Evolutionary conservation across 2,329 filamentous ascomycete species (phyloP).

Genomic region (Ophiosphaerella korrae): DNA sequence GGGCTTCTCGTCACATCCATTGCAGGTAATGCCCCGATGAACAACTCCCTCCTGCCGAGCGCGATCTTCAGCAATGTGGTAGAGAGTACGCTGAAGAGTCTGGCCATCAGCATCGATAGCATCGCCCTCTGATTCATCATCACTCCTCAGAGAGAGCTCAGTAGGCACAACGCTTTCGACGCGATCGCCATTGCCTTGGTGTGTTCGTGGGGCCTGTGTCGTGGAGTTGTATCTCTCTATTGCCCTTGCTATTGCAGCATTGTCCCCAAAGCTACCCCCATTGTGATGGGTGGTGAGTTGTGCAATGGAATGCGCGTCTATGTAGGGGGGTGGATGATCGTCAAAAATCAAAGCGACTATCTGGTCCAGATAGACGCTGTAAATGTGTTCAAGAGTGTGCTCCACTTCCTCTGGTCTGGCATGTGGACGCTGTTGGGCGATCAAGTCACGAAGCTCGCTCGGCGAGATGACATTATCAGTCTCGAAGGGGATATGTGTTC

Average conservation of each 20-base stretch:
- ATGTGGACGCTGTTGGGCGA: conserved; percentile 22
- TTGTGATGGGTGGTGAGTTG: conserved; percentile 16
- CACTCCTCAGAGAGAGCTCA: conserved; percentile 36
- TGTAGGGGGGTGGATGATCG: conserved; percentile 18
- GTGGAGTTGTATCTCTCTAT: conserved; percentile 26
- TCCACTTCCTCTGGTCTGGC: conserved; percentile 27
- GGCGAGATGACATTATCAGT: conserved; percentile 24
- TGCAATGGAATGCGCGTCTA: conserved; percentile 25
- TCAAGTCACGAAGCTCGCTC: conserved; percentile 28
- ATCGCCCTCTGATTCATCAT: conserved; percentile 49
- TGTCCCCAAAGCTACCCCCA: conserved; percentile 19
- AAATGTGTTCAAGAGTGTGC: conserved; percentile 25
- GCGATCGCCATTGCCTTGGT: conserved; percentile 23
- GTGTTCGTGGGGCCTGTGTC: conserved; percentile 1
- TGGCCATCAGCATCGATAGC: conserved; percentile 62
- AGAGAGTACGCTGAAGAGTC: conserved; percentile 83
- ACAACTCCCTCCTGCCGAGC: conserved; percentile 77
- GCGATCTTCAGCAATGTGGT: conserved; percentile 92
- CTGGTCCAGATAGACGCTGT: conserved; percentile 39
- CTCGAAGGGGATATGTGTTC: conserved; percentile 27
- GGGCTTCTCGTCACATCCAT: conserved; percentile 83
- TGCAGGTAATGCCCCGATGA: conserved; percentile 90
- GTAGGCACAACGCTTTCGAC: conserved; percentile 40
- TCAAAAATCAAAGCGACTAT: conserved; percentile 31
- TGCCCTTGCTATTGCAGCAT: conserved; percentile 21